Conservation (phyloP, 2,329 filamentous ascomycete species). For the Gliomastix tumulicola region DNA sequence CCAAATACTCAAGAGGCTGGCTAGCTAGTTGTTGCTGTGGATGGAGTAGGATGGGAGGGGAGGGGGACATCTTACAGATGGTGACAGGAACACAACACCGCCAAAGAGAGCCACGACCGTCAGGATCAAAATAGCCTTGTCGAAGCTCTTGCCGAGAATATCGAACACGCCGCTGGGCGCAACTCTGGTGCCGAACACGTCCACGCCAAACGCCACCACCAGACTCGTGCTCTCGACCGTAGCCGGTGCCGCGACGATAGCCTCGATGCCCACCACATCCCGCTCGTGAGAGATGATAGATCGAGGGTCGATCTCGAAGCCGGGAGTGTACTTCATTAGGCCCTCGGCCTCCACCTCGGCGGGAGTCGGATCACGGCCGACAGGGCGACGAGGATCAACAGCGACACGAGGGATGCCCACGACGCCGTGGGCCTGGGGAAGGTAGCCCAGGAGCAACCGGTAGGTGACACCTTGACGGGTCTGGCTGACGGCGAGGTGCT, state of each 20-base stretch:
- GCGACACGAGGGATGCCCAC: conserved; percentile 71
- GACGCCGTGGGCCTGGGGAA: conserved; percentile 67
- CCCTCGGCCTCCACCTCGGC: conserved; percentile 75
- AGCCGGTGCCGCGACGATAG: conserved; percentile 69
- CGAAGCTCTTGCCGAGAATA: conserved; percentile 87
- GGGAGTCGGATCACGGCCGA: conserved; percentile 75
- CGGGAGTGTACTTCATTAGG: conserved; percentile 66
- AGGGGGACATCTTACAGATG: conserved; percentile 61
- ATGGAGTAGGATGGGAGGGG: not conserved
- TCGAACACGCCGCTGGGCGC: conserved; percentile 90
- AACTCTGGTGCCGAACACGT: conserved; percentile 81
- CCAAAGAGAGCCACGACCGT: conserved; percentile 76
- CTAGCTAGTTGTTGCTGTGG: not conserved
- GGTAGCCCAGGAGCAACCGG: conserved; percentile 71
- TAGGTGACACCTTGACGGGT: conserved; percentile 89
- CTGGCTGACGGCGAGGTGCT: conserved; percentile 73
- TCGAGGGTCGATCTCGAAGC: conserved; percentile 77
- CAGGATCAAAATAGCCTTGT: conserved; percentile 75
- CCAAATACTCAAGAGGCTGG: no score
- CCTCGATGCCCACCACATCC: conserved; percentile 68
- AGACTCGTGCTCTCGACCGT: conserved; percentile 87
- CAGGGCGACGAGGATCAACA: conserved; percentile 79
- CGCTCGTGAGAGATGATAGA: conserved; percentile 75
- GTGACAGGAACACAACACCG: conserved; percentile 72
- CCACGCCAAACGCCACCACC: conserved; percentile 80